Percentiles rank a stretch among this genome's conserved stretches.
Evolutionary conservation across 164 flowering plant genomes (phyloP).

Genomic region (Hamamelis virginiana): DNA sequence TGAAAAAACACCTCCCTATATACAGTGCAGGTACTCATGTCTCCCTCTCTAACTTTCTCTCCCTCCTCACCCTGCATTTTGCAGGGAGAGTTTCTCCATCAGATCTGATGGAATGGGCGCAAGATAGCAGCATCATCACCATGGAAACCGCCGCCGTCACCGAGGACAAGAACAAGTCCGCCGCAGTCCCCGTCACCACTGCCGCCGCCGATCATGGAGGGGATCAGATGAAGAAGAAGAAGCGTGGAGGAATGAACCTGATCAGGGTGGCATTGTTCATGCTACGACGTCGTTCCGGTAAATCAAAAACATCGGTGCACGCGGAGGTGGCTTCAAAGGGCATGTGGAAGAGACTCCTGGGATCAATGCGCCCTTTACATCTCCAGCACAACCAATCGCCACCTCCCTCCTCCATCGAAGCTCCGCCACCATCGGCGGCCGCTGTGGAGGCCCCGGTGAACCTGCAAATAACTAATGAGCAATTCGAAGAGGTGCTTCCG

Average conservation of each 20-base stretch:
- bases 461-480: neutral
- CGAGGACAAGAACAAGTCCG: neutral
- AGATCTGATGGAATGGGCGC: neutral
- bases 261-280: slow-evolving; percentile 37
- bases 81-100: slow-evolving; percentile 18
- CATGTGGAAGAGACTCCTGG: slow-evolving; percentile 42
- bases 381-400: slow-evolving; percentile 21
- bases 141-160: neutral
- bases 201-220: neutral
- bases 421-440: neutral
- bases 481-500: slow-evolving; percentile 15
- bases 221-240: slow-evolving; percentile 15
- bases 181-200: too few species aligned
- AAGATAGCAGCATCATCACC: neutral
- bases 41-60: neutral
- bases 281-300: slow-evolving; percentile 25
- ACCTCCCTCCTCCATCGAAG: neutral
- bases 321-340: slow-evolving; percentile 24
- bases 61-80: slow-evolving; percentile 20
- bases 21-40: neutral
- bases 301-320: slow-evolving; percentile 14
- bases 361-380: slow-evolving; percentile 55
- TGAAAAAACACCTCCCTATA: neutral
- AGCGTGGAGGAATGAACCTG: slow-evolving; percentile 20
- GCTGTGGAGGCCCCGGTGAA: too few species aligned